A percentile compares a stretch with the other conserved stretches of the same genome.
phyloP scores from a whole-genome alignment of 352 stramenopile species.

The Phytophthora hybrid region DNA sequence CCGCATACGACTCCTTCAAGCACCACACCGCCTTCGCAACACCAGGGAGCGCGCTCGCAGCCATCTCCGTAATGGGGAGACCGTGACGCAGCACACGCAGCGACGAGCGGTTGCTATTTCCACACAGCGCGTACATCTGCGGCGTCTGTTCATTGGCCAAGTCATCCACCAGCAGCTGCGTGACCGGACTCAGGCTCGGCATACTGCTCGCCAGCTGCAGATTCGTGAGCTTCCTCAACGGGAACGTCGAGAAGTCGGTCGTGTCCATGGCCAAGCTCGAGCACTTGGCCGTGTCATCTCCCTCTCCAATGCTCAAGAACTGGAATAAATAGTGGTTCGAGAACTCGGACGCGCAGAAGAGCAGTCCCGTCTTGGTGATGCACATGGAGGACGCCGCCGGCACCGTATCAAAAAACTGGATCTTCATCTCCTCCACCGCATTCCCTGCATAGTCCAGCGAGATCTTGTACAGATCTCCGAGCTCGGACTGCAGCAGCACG shows the following conservation, averaged over 20 bases:
- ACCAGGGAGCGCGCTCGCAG: slow-evolving; percentile 95
- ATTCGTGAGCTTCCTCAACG: slow-evolving; percentile 90
- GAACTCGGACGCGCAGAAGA: slow-evolving; percentile 98
- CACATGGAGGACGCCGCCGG: slow-evolving; percentile 94
- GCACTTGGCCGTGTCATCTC: slow-evolving; percentile 81
- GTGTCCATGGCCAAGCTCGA: slow-evolving; percentile 81
- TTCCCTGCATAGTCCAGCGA: slow-evolving; percentile 90
- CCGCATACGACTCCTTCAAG: slow-evolving; percentile 88
- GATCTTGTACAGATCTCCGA: slow-evolving; percentile 99
- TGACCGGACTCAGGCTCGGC: slow-evolving; percentile 94
- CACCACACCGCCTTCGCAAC: slow-evolving; percentile 97
- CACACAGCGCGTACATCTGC: slow-evolving; percentile 97
- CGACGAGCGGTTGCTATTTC: slow-evolving; percentile 93
- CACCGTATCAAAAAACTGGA: slow-evolving; percentile 97
- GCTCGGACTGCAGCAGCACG: slow-evolving; percentile 97
- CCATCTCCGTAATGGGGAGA: slow-evolving; percentile 96
- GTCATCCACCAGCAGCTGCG: slow-evolving; percentile 96
- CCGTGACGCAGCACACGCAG: slow-evolving; percentile 97
- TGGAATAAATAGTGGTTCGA: slow-evolving; percentile 99
- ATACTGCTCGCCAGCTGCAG: slow-evolving; percentile 81
- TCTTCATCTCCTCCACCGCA: slow-evolving; percentile 87
- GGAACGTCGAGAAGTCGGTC: slow-evolving; percentile 70
- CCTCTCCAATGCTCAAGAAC: slow-evolving; percentile 97
- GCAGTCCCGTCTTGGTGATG: slow-evolving; percentile 97
- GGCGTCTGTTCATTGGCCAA: slow-evolving; percentile 95